A percentile compares a stretch with the other conserved stretches of the same genome.
Evolutionary conservation across 1,139 yeast species (phyloP).

Genomic region (Diutina neorugosa): DNA sequence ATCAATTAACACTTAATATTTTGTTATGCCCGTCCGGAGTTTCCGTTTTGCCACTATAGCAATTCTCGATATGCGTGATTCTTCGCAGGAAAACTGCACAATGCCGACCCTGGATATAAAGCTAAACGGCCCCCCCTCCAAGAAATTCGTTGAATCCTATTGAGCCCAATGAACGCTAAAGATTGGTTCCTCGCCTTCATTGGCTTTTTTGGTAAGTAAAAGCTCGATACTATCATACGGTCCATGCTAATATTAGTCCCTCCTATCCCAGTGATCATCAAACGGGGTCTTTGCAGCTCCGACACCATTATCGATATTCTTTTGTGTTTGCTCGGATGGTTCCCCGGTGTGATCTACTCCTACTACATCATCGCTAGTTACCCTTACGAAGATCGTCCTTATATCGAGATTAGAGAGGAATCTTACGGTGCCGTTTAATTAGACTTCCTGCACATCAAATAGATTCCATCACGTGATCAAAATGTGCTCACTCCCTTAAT

Average conservation of each 20-base stretch:
- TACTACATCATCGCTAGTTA: slow-evolving; percentile 47
- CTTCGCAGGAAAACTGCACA: neutral
- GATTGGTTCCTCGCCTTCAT: slow-evolving; percentile 73
- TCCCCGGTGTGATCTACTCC: slow-evolving; percentile 68
- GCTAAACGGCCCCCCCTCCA: neutral
- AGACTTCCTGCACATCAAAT: neutral
- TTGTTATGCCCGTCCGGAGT: neutral
- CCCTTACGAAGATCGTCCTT: slow-evolving; percentile 30
- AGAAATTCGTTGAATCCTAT: neutral
- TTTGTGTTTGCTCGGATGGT: slow-evolving; percentile 62
- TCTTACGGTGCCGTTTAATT: neutral
- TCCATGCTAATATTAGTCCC: slow-evolving; percentile 30
- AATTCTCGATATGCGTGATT: neutral
- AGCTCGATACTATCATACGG: neutral
- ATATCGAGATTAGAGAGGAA: slow-evolving; percentile 1
- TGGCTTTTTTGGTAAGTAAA: slow-evolving; percentile 42
- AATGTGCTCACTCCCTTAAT: neutral
- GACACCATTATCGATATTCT: slow-evolving; percentile 65
- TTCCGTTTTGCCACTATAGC: neutral
- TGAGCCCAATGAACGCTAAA: slow-evolving; percentile 40
- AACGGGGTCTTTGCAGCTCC: slow-evolving; percentile 60
- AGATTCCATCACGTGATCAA: neutral
- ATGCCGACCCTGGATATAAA: neutral
- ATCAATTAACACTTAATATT: too few relatives aligned
- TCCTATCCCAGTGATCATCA: slow-evolving; percentile 70